Evolutionary conservation across 331 rosid genomes (phyloP), one percentile per base, ranked within the genome.

Genomic region (Saraca asoca): DNA sequence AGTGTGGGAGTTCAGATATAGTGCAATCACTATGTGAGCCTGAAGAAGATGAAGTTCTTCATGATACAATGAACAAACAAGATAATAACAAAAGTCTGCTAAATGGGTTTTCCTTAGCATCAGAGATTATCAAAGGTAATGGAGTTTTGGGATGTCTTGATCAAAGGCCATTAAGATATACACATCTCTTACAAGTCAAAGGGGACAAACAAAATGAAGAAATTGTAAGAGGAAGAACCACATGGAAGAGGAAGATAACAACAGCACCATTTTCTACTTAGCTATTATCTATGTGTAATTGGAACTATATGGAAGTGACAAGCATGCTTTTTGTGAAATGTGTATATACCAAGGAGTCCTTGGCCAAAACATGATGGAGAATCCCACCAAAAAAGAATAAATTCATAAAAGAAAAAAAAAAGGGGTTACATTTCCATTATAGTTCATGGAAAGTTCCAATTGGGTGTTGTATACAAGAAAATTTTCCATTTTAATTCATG

Each of bases 161-260:
- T 51, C 80, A 78, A 49, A 80, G 66, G 14, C 66, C 80, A 79
- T 19, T 79, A 11, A 80, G 79, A 61, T 93, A 81, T 75, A 89
- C 95, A 51, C 95, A 93, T 70, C 91, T 93, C 12, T 70, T 93
- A 54, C 87, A 83, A 84, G 39, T 68, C 16, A 78, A 79, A 52
- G 96, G 89, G 29, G 77, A 78, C 51, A 20, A 73, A 33, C 75
- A 84, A 77, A 80, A 50, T 64, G 85, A 87, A 59, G 96, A 93
- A 85, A 93, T 93, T 67, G 94, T 93, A 8, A 82, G 96, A 77
- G 98, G 94, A 71, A 82, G 84, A 58, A 93, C 95, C 7, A 62
- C 44, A 19, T 89, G 98, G 98, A 90, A 93, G 79, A 87, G 82
- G 48, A 89, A 93, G 69, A 19, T 70, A 18, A 15, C 74, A 15